Conservation (phyloP, 2,329 filamentous ascomycete species). For the Xylariaceae sp. region DNA sequence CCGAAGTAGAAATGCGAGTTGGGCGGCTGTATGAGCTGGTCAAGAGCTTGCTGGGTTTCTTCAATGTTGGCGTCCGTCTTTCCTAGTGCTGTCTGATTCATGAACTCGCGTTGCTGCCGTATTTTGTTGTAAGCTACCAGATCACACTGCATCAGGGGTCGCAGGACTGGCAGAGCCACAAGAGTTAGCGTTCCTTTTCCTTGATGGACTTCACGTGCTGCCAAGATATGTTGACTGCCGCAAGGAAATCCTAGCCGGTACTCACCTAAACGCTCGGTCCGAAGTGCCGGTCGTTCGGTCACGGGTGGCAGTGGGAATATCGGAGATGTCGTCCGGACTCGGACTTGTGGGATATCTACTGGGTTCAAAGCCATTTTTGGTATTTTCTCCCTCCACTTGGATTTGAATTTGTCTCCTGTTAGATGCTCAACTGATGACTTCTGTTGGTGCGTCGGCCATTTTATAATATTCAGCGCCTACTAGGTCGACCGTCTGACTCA, state of each 20-base stretch:
- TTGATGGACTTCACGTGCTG: slow-evolving; percentile 20
- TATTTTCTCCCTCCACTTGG: too few relatives aligned
- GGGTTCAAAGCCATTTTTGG: too few relatives aligned
- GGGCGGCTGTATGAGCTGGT: slow-evolving; percentile 9
- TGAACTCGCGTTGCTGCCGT: slow-evolving; percentile 22
- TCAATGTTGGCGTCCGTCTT: slow-evolving; percentile 19
- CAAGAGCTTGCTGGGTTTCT: slow-evolving; percentile 20
- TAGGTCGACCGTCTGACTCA: too few relatives aligned
- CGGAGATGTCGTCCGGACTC: background rate
- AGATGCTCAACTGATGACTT: too few relatives aligned
- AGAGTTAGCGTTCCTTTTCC: slow-evolving; percentile 16
- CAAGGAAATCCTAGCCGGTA: too few relatives aligned
- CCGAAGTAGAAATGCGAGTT: slow-evolving; percentile 12
- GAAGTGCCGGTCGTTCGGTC: background rate
- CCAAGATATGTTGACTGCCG: slow-evolving; percentile 12
- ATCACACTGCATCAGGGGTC: slow-evolving; percentile 21
- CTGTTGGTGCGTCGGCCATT: too few relatives aligned
- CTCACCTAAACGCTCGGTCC: background rate
- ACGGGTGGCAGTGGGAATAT: background rate
- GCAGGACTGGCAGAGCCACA: slow-evolving; percentile 25
- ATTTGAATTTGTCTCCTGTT: too few relatives aligned
- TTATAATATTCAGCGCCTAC: too few relatives aligned
- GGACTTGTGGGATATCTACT: too few relatives aligned
- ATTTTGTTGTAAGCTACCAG: slow-evolving; percentile 18
- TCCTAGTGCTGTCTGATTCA: slow-evolving; percentile 21